phyloP scores from a whole-genome alignment of 108 stramenopile species.

The Discostella stelligeroides region DNA sequence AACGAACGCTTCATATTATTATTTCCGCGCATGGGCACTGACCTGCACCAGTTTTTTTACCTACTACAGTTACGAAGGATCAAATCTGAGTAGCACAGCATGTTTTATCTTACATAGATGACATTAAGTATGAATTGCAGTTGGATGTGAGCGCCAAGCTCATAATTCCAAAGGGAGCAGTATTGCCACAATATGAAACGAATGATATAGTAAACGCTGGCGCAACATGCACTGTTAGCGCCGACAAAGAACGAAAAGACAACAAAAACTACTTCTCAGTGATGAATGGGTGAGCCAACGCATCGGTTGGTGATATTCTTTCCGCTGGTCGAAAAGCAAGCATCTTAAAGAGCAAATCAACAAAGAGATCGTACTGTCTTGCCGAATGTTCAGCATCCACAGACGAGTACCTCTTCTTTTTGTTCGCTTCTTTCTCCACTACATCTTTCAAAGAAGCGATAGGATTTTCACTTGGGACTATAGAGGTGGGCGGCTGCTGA shows the following conservation, averaged over 20 bases:
- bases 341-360: slow-evolving; percentile 93
- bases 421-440: slow-evolving; percentile 65
- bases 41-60: no score
- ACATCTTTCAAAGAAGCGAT: slow-evolving; percentile 76
- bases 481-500: slow-evolving; percentile 27
- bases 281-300: slow-evolving; percentile 91
- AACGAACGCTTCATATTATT: no score
- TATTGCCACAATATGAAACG: background rate
- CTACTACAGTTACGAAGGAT: no score
- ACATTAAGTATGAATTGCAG: slow-evolving; percentile 16
- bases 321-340: slow-evolving; percentile 76
- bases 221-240: slow-evolving; percentile 14
- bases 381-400: slow-evolving; percentile 80
- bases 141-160: slow-evolving; percentile 12
- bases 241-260: background rate
- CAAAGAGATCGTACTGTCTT: slow-evolving; percentile 86
- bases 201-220: background rate
- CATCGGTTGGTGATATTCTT: slow-evolving; percentile 85
- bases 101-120: background rate
- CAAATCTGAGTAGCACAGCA: no score
- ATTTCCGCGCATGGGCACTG: no score
- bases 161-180: background rate
- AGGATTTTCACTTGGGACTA: slow-evolving; percentile 72
- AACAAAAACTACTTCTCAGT: slow-evolving; percentile 11
- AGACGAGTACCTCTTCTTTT: slow-evolving; percentile 68